Evolutionary conservation across 2,329 filamentous ascomycete genomes (phyloP), one percentile per base, ranked within the genome.

Genomic region (Cladophialophora immunda): DNA sequence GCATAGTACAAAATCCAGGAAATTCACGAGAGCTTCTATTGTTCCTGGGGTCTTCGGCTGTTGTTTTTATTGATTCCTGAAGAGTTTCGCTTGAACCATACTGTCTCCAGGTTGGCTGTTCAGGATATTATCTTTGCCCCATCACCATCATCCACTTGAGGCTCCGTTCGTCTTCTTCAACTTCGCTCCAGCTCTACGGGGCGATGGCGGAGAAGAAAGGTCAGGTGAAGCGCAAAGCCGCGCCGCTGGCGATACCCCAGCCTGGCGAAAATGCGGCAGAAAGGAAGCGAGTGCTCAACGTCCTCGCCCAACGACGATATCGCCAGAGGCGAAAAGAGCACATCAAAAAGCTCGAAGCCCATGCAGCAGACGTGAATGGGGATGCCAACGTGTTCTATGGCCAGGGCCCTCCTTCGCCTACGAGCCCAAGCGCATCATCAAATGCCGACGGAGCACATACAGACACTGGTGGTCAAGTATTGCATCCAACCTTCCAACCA

Each of bases 231-330:
- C 64, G 73, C 30, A 73, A 73, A 66, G 61, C 67, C 5, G 52
- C 66, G 17, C 67, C 71, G 11, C 73, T 85, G 6, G 75, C 77
- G 1, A 78, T 85, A 6, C 84, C 84, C 4, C 73, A 83, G 57
- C 83, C 85, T 19, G 81, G 84, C 4, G 77, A 85, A 25, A 80
- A 87, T 75, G 82, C 84, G 1, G 77, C 80, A 2, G 84, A 87
- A 74, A 78, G 85, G 25, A 87, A 86, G 73, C 78, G 85, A 11
- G 78, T 86, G 0, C 69, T 87, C 25, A 86, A 86, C 62, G 82
- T 87, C 9, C 74, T 87, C 38, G 84, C 85, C 0, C 85, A 87
- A 67, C 79, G 85, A 54, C 78, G 85, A 77, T 87, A 87, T 63
- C 77, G 77, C 47, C 64, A 73, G 56, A 69, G 71, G 59, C 74